A percentile compares a stretch with the other conserved stretches of the same genome.
Conservation (phyloP, 768 basidiomycete species). For the Rhizopogon vulgaris region DNA sequence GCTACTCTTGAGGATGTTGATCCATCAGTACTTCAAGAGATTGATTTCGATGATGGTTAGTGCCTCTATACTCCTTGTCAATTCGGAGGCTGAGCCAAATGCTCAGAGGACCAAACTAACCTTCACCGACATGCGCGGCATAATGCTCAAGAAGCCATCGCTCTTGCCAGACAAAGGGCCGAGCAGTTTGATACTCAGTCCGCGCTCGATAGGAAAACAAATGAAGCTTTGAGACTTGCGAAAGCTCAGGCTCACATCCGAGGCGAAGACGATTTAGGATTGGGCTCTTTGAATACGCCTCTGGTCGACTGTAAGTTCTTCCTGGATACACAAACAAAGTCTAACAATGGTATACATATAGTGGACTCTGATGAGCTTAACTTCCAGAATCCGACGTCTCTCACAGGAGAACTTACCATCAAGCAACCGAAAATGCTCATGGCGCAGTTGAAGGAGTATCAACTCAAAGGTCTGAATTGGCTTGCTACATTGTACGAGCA, state of each 20-base stretch:
- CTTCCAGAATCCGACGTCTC: conserved; percentile 96
- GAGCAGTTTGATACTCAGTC: conserved; percentile 80
- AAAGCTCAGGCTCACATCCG: conserved; percentile 43
- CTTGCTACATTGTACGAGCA: conserved; percentile 96
- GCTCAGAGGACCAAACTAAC: conserved; percentile 79
- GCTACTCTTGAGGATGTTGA: conserved; percentile 55
- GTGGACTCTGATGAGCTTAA: conserved; percentile 97
- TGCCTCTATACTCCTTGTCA: conserved; percentile 6
- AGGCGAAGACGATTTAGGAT: conserved; percentile 38
- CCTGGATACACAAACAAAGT: neutral
- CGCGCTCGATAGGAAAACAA: conserved; percentile 75
- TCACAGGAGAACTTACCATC: conserved; percentile 79
- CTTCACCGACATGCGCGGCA: conserved; percentile 77
- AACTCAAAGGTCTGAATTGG: conserved; percentile 97
- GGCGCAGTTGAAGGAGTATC: conserved; percentile 96
- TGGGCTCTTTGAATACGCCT: conserved; percentile 31
- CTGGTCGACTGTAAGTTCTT: conserved; percentile 65
- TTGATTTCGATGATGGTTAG: conserved; percentile 89
- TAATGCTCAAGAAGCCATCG: conserved; percentile 87
- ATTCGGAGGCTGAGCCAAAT: conserved; percentile 1
- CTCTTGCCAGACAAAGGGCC: conserved; percentile 71
- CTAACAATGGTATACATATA: conserved; percentile 22
- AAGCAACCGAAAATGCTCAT: conserved; percentile 93
- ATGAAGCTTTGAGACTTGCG: conserved; percentile 66
- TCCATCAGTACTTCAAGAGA: conserved; percentile 51